Evolutionary conservation across 495 filamentous ascomycete species (phyloP).

Genomic region (Aspergillus incahuasiensis): DNA sequence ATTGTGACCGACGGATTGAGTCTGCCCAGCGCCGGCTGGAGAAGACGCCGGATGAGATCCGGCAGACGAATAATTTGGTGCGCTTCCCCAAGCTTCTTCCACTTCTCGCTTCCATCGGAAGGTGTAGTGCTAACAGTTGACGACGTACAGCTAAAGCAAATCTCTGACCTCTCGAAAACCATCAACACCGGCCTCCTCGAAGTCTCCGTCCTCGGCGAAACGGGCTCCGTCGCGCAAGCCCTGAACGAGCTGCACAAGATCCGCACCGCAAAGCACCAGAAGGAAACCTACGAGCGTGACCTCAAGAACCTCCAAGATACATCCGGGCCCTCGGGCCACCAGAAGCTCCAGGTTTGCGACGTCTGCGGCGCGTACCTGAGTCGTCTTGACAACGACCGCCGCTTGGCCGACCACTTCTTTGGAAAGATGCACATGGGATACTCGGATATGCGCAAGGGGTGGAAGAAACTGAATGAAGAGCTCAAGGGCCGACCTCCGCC

Average conservation of each 20-base stretch:
- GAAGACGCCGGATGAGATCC: slow-evolving; percentile 96
- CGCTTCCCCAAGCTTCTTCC: too few relatives aligned
- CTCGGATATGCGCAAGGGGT: slow-evolving; percentile 93
- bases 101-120: too few relatives aligned
- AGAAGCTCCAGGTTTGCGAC: slow-evolving; percentile 97
- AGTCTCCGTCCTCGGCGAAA: slow-evolving; percentile 78
- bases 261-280: slow-evolving; percentile 70
- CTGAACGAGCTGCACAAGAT: slow-evolving; percentile 83
- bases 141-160: slow-evolving; percentile 79
- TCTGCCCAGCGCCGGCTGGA: slow-evolving; percentile 84
- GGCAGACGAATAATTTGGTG: slow-evolving; percentile 85
- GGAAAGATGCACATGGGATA: slow-evolving; percentile 99
- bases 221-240: slow-evolving; percentile 72
- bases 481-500: slow-evolving; percentile 66
- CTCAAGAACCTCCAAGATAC: slow-evolving; percentile 90
- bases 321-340: slow-evolving; percentile 85
- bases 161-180: slow-evolving; percentile 71
- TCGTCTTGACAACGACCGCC: slow-evolving; percentile 86
- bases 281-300: slow-evolving; percentile 81
- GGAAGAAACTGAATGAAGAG: slow-evolving; percentile 80
- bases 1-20: slow-evolving; percentile 93
- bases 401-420: slow-evolving; percentile 95
- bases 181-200: slow-evolving; percentile 82
- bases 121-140: too few relatives aligned
- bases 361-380: slow-evolving; percentile 93